Evolutionary conservation across 805 yeast genomes (phyloP).

Genomic region (Geotrichum ghanense): DNA sequence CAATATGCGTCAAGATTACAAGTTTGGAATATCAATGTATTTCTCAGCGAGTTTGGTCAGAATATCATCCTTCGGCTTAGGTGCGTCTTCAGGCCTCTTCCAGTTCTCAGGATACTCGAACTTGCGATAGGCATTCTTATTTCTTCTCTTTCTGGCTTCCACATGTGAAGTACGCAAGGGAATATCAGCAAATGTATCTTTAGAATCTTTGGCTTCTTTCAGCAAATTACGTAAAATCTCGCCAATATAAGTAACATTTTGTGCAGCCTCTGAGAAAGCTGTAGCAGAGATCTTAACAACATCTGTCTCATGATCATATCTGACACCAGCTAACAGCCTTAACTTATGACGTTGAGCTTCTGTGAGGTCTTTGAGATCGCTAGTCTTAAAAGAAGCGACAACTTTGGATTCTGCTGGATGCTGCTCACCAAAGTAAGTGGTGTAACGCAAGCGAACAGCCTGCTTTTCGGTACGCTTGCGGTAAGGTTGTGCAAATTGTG

Average conservation of each 20-base stretch:
- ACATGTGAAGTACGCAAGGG: slow-evolving; percentile 75
- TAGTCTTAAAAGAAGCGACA: slow-evolving; percentile 41
- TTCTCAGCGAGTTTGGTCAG: slow-evolving; percentile 6
- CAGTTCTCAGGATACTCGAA: slow-evolving; percentile 66
- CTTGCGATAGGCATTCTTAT: slow-evolving; percentile 29
- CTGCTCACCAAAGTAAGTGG: slow-evolving; percentile 61
- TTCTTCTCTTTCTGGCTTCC: slow-evolving; percentile 33
- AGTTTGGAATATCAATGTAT: slow-evolving; percentile 7
- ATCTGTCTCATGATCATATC: slow-evolving; percentile 55
- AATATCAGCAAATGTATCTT: slow-evolving; percentile 58
- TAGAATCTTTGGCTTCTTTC: slow-evolving; percentile 48
- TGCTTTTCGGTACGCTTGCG: slow-evolving; percentile 29
- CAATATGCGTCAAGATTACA: too few relatives aligned
- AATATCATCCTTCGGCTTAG: slow-evolving; percentile 30
- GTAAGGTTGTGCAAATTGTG: slow-evolving; percentile 64
- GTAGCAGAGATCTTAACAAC: slow-evolving; percentile 53
- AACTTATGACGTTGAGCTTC: slow-evolving; percentile 57
- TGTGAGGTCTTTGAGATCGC: slow-evolving; percentile 29
- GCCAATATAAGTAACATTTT: slow-evolving; percentile 67
- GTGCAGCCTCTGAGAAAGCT: slow-evolving; percentile 65
- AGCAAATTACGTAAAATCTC: slow-evolving; percentile 52
- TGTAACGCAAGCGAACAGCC: slow-evolving; percentile 50
- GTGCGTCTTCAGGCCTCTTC: slow-evolving; percentile 66
- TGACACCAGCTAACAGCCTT: slow-evolving; percentile 63
- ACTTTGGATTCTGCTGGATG: slow-evolving; percentile 66